Base-by-base conservation (phyloP, 345 rosid species). In the Murraya paniculata region DNA sequence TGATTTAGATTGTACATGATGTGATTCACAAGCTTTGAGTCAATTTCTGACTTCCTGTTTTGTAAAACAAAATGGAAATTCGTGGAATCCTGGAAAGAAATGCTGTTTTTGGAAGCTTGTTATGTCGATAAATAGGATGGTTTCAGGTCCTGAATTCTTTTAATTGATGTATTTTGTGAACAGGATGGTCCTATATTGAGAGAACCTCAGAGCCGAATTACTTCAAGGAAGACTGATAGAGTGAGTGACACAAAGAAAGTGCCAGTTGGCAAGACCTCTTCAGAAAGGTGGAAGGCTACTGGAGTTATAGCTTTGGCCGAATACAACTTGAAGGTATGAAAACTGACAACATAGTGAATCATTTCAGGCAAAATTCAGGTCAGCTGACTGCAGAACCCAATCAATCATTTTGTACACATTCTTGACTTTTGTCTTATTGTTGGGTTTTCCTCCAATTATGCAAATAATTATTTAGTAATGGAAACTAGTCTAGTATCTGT, bases 141-240 rank as follows among this genome's bases (percentile, higher is more conserved):
- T 55, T 27, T 22, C 14, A n/a, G 41, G 31, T 72, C 39, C 19
- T 64, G 13, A 31, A 48, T 41, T 77, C 58, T 25, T 19, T 30
- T 66, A 24, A 62, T 33, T 67, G 65, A 27, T 68, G 64, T 76
- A 7, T 48, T 61, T 1, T 58, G 33, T 76, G 79, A 78, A 66
- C 84, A 95, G 98, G 94, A 79, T 72, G 97, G 96, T 70, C 97
- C 98, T 4, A 76, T 88, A 31, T 84, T 92, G 21, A 88, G 90
- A 87, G 91, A 89, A 73, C 93, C 97, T 64, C 82, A 64, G 72
- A 77, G 85, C 72, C 88, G 80, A 68, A 85, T 86, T 27, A 87
- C 91, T 82, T 78, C 80, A 66, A 90, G 98, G 81, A 73, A 82
- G 18, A 55, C 11, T 53, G 75, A 56, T 70, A 45, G 2, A 71